Base-by-base conservation (phyloP, 176 grass and related monocot species). In the Luzula sylvatica region DNA sequence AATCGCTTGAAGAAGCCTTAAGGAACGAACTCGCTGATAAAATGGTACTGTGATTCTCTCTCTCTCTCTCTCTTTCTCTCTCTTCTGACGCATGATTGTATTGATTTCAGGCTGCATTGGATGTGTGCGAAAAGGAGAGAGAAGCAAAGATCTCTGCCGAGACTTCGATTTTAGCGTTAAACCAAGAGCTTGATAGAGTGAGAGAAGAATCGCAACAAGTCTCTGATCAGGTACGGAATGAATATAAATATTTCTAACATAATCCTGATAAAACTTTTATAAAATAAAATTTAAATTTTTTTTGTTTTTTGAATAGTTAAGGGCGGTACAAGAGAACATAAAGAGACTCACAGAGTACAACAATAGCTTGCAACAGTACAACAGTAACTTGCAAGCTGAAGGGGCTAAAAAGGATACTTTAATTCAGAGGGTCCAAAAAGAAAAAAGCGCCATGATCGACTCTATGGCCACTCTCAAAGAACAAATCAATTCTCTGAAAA, bases 331-430 rank as follows among this genome's bases (percentile, higher is more conserved):
- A 79, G 81, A 87, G 11, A 99, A 79, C 0, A 72, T 79, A 29
- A 90, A 77, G 59, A 83, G 72, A 18, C 53, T 98, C 20, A 81
- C 86, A 42, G 85, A 83, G 8, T 92, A 99, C 66, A 99, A 83
- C 38, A 58, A 75, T 16, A 99, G 82, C 46, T 71, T 99, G 58
- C 93, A 92, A 47, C 82, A 83, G 8, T 99, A 99, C 65, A 99
- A 92, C 67, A 83, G 75, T 65, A 99, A 77, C 67, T 73, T 99
- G 41, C 93, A 99, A 65, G 77, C 75, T 66, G 93, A 92, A 45
- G 78, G 70, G 23, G 55, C 70, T 6, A 82, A 92, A 65, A 78
- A 76, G 24, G 86, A 73, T 3, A 78, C 90, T 24, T 42, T 46
- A 6, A 87, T 92, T 9, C 82, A 79, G 18, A 99, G 80, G 42